A percentile compares a stretch with the other conserved stretches of the same genome.
Conservation (phyloP, 208 protist genomes). For the Acanthamoeba triangularis region DNA sequence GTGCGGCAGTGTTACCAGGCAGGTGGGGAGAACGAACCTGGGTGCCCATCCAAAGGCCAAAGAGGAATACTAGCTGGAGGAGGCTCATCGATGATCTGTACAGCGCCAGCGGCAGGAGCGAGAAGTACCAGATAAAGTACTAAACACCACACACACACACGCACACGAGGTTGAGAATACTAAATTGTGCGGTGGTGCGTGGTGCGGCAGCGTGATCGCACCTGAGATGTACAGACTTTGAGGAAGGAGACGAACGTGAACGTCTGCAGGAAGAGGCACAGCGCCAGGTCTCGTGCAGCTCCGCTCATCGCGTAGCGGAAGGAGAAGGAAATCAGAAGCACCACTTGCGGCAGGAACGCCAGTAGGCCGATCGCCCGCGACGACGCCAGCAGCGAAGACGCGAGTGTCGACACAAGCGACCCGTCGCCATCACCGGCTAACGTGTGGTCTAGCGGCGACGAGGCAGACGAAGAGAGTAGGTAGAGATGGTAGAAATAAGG, state of each 20-base stretch:
- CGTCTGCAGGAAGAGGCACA: conserved; percentile 88
- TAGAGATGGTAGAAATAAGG: conserved; percentile 91
- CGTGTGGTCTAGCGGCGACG: not conserved
- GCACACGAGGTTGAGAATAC: too few species aligned
- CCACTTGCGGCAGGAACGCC: conserved; percentile 90
- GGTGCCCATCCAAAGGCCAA: conserved; percentile 76
- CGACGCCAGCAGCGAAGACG: conserved; percentile 1
- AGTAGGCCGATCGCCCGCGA: conserved; percentile 65
- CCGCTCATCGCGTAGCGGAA: not conserved
- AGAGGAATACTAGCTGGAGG: not conserved
- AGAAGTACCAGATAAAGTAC: conserved; percentile 93
- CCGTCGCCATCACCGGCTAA: not conserved
- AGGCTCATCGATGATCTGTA: conserved; percentile 73
- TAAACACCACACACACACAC: too few species aligned
- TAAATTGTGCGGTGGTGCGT: too few species aligned
- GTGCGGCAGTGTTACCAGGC: not conserved
- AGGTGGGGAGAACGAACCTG: conserved; percentile 36
- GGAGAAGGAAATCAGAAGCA: conserved; percentile 82
- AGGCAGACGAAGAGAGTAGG: conserved; percentile 76
- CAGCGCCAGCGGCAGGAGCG: conserved; percentile 85
- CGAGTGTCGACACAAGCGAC: not conserved
- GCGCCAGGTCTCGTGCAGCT: conserved; percentile 75
- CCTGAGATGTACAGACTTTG: conserved; percentile 90
- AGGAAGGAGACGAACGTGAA: conserved; percentile 92
- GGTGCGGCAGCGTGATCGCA: not conserved